A percentile compares a stretch with the other conserved stretches of the same genome.
Evolutionary conservation across 1,284 basidiomycete genomes (phyloP).

Genomic region (Ustilago bromivora): DNA sequence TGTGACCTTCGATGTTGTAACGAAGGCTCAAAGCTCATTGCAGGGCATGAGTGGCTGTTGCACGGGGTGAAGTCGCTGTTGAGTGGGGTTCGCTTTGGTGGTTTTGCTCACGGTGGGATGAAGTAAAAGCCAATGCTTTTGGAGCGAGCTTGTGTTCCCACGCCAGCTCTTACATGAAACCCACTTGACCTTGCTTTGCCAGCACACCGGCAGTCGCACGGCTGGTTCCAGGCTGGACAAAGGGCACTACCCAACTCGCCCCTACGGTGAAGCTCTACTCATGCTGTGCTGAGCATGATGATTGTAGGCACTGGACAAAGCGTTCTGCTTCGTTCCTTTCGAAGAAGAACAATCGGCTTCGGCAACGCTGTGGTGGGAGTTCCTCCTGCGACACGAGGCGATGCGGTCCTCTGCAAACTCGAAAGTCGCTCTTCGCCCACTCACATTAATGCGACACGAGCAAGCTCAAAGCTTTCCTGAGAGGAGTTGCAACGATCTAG

Average conservation of each 20-base stretch:
- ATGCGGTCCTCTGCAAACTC: conserved; percentile 2
- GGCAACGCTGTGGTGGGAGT: neutral
- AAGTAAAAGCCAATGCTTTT: conserved; percentile 1
- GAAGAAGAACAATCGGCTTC: neutral
- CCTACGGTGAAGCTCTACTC: neutral
- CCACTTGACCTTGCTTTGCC: neutral
- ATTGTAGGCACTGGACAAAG: neutral
- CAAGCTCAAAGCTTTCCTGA: neutral
- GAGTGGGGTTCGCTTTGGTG: neutral
- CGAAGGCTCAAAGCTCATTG: neutral
- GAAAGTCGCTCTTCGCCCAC: conserved; percentile 6
- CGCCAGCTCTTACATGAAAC: neutral
- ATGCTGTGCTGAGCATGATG: neutral
- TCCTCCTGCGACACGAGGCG: conserved; percentile 18
- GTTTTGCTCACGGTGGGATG: neutral
- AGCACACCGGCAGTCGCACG: neutral
- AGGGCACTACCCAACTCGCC: neutral
- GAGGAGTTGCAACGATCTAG: neutral
- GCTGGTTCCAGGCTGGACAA: neutral
- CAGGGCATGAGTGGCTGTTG: neutral
- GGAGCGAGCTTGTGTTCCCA: neutral
- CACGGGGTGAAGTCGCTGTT: neutral
- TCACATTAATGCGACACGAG: neutral
- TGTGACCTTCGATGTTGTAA: too few species aligned
- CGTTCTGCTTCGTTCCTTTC: neutral